These are phyloP conservation scores for Paecilomyces sp. DNA, from an alignment of 2,329 filamentous ascomycete species.

Conservation along the genomic window DNA sequence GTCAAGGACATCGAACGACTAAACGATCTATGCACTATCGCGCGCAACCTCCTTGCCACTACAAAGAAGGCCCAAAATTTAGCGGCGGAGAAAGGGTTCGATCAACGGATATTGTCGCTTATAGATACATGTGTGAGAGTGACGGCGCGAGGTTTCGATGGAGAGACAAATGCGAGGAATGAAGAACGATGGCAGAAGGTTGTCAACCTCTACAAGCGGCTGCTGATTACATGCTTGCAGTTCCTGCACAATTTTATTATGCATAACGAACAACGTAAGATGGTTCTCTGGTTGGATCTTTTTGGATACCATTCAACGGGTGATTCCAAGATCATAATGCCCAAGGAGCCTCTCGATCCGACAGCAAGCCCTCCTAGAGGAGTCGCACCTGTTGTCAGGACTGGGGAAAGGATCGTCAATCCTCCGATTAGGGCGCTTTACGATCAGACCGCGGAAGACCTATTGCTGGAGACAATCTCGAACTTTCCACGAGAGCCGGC, in stretches of 20 bases:
- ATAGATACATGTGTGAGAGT: slow-evolving; percentile 59
- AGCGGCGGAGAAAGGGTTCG: slow-evolving; percentile 53
- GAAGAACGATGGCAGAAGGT: slow-evolving; percentile 61
- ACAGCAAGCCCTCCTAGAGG: slow-evolving; percentile 27
- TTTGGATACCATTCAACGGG: slow-evolving; percentile 51
- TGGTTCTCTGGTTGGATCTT: slow-evolving; percentile 58
- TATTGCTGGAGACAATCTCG: slow-evolving; percentile 37
- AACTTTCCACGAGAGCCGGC: slow-evolving; percentile 37
- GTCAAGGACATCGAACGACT: slow-evolving; percentile 57
- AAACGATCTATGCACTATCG: slow-evolving; percentile 56
- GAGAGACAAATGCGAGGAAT: slow-evolving; percentile 53
- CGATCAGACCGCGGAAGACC: slow-evolving; percentile 37
- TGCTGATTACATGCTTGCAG: slow-evolving; percentile 59
- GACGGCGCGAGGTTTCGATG: slow-evolving; percentile 58
- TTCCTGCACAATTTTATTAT: slow-evolving; percentile 61
- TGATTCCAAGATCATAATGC: slow-evolving; percentile 38
- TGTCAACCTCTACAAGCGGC: slow-evolving; percentile 58
- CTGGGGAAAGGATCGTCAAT: slow-evolving; percentile 35
- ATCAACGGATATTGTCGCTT: slow-evolving; percentile 54
- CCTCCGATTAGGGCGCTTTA: slow-evolving; percentile 35
- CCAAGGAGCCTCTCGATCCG: slow-evolving; percentile 35
- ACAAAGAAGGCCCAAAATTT: slow-evolving; percentile 57
- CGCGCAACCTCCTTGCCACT: slow-evolving; percentile 54
- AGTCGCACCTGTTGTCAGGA: slow-evolving; percentile 35
- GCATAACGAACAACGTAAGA: slow-evolving; percentile 58